phyloP scores from a whole-genome alignment of 106 monocot genomes.

The Amphibolis antarctica region DNA sequence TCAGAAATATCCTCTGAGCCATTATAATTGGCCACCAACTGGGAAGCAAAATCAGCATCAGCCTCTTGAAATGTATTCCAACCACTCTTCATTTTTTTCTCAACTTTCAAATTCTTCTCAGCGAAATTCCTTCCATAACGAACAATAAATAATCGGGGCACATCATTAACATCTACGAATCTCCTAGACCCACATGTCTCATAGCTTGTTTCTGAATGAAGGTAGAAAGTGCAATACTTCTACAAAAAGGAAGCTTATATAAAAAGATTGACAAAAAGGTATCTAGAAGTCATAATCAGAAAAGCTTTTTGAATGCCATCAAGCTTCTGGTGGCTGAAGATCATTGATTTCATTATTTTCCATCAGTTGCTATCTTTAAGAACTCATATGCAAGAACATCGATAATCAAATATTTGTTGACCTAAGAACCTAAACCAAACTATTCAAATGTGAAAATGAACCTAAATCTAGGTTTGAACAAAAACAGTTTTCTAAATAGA shows the following conservation, averaged over 20 bases:
- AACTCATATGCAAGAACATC: no score
- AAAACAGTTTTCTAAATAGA: no score
- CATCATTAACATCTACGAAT: conserved; percentile 42
- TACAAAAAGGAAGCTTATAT: conserved; percentile 17
- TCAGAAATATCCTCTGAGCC: conserved; percentile 68
- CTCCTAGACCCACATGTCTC: conserved; percentile 82
- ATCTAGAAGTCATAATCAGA: neutral
- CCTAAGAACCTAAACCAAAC: no score
- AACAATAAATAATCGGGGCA: conserved; percentile 59
- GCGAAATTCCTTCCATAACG: conserved; percentile 64
- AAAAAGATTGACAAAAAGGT: neutral
- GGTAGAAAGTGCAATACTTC: conserved; percentile 76
- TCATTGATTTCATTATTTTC: no score
- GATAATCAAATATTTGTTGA: no score
- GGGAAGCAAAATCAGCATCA: conserved; percentile 54
- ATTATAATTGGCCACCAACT: conserved; percentile 80
- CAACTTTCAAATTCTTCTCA: conserved; percentile 22
- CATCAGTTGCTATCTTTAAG: no score
- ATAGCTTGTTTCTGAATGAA: conserved; percentile 47
- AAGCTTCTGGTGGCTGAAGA: no score
- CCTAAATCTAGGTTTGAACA: no score
- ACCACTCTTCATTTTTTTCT: conserved; percentile 40
- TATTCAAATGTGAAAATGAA: no score
- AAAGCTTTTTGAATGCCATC: no score
- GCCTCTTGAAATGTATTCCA: conserved; percentile 44